Base-by-base conservation (phyloP, 1,284 basidiomycete species). In the Ustilago tritici region DNA sequence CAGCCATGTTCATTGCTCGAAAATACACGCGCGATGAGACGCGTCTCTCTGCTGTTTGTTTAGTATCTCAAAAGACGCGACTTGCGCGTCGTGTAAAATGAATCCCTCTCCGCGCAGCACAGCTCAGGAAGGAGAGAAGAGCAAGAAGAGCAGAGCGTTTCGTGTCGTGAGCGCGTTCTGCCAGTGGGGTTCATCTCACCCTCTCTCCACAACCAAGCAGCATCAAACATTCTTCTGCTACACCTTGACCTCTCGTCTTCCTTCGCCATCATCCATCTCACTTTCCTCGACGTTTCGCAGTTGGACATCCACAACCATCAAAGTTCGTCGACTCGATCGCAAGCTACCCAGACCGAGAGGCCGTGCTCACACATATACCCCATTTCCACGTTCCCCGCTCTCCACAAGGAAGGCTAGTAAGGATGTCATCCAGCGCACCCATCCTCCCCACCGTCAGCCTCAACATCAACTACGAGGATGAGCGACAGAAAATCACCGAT, bases 381-480 rank as follows among this genome's bases (percentile, higher is more conserved):
- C 56, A 35, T 9, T 46, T 12, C 12, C 28, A 43, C 35, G 8
- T 46, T 40, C 40, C 15, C 40, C 40, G 3, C 9, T 38, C 50
- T 9, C 19, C 17, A 17, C 15, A 32, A 14, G 15, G 3, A 23
- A 43, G 34, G 35, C 11, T 11, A 23, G 17, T 14, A 38, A 69
- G 2, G 17, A 78, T 78, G 76, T 63, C 76, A 7, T 36, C 60
- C 11, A 54, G 40, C 34, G 81, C 77, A 9, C 77, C 81, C 55
- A 78, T 80, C 65, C 87, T 91, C 32, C 90, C 89, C 31, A 89
- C 89, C 43, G 82, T 90, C 76, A 88, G 87, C 65, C 84, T 90
- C 46, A 81, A 87, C 55, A 86, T 91, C 62, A 87, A 89, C 85
- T 91, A 91, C 77, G 86, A 86, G 4, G 87, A 87, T 15, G 88